Evolutionary conservation across 805 yeast species (phyloP), one percentile per base, ranked within the genome.

Genomic region (Candida pseudofarinosa): DNA sequence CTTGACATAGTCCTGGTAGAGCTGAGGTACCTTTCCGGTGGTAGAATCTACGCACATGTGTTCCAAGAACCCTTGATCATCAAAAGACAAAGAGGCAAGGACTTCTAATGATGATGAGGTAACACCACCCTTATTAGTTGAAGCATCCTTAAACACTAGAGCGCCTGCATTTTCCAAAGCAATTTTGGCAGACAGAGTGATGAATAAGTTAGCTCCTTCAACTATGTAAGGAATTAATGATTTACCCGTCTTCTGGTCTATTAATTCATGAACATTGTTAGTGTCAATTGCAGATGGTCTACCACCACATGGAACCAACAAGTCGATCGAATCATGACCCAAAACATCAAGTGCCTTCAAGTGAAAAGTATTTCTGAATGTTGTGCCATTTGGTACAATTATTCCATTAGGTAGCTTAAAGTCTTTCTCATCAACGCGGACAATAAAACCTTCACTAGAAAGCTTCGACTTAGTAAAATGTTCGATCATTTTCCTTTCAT

Each of bases 231-330:
- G 95, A 54, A 93, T 76, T 51, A 79, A 71, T 16, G 86, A 65
- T 65, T 84, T 83, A 44, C 93, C 95, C 23, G 90, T 82, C 55
- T 80, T 80, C 33, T 71, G 73, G 63, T 85, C 88, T 52, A 93
- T 79, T 55, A 88, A 79, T 41, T 69, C 69, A 49, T 73, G 69
- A 45, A 90, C 93, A 56, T 86, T 93, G 63, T 81, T 83, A 50
- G 90, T 80, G 63, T 90, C 95, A 62, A 91, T 82, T 16, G 98
- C 95, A 54, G 87, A 91, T 46, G 99, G 99, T 69, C 99, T 85
- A 54, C 99, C 99, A 65, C 99, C 99, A 68, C 99, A 91, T 45
- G 99, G 99, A 35, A 90, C 97, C 67, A 93, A 90, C 59, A 91
- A 71, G 55, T 88, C 89, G 47, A 89, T 74, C 26, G 76, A 75